Evolutionary conservation across 371 early-diverging fungal species (phyloP).

Genomic region (Blyttiomyces sp.): DNA sequence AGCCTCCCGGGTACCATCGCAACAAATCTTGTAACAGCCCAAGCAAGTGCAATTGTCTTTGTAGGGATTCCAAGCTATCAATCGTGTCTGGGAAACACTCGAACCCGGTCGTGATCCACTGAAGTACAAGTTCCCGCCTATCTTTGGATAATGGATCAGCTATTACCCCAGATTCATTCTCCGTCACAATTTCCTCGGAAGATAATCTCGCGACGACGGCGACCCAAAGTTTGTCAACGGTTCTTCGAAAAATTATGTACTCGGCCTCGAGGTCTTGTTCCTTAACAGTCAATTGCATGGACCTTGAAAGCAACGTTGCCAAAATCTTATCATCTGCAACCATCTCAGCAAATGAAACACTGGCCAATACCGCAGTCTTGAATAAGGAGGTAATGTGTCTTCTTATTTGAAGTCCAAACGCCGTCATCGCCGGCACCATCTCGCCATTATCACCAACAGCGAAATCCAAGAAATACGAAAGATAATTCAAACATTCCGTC

Average conservation of each 20-base stretch:
- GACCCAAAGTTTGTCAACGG: not conserved
- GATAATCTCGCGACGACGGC: not conserved
- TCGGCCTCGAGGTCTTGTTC: too few relatives aligned
- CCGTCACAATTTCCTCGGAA: not conserved
- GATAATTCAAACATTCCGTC: slow-evolving; percentile 1
- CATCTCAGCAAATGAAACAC: not conserved
- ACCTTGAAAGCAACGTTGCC: not conserved
- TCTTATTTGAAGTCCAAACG: not conserved
- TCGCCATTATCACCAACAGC: too few relatives aligned
- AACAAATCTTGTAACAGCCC: slow-evolving; percentile 14
- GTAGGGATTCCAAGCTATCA: not conserved
- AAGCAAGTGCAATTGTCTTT: slow-evolving; percentile 21
- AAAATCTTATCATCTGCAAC: not conserved
- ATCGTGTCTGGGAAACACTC: slow-evolving; percentile 20
- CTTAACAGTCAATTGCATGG: not conserved
- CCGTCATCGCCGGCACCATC: not conserved
- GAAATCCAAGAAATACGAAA: not conserved
- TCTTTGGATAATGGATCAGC: slow-evolving; percentile 2
- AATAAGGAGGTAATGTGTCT: not conserved
- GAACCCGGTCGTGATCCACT: slow-evolving; percentile 15
- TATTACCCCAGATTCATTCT: not conserved
- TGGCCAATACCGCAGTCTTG: not conserved
- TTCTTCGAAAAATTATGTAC: not conserved
- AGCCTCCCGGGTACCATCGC: slow-evolving; percentile 5
- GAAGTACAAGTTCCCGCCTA: not conserved